These are phyloP conservation scores for Protostelium mycophagum DNA, from an alignment of 78 protist species.

Conservation along the genomic window DNA sequence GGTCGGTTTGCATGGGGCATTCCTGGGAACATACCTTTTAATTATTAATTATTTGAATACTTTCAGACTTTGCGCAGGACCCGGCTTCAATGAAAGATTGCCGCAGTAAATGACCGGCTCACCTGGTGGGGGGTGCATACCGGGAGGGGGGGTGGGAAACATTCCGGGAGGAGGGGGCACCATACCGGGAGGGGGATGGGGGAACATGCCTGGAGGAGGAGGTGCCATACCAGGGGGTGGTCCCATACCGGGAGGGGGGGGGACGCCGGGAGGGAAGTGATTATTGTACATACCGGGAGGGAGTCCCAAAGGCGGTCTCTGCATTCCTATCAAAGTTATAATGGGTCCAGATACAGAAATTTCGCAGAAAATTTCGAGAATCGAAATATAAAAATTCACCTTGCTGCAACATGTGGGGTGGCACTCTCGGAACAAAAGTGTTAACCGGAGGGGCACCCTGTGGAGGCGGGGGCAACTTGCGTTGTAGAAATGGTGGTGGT, in stretches of 20 bases:
- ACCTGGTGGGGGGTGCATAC: too few relatives aligned
- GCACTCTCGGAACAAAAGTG: not conserved
- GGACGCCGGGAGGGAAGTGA: not conserved
- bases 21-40: too few relatives aligned
- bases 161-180: not conserved
- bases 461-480: not conserved
- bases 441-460: not conserved
- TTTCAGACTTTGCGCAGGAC: too few relatives aligned
- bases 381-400: not conserved
- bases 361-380: not conserved
- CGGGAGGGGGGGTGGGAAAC: too few relatives aligned
- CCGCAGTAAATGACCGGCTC: too few relatives aligned
- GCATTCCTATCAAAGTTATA: too few relatives aligned
- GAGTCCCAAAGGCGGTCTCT: too few relatives aligned
- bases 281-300: not conserved
- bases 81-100: too few relatives aligned
- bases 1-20: too few relatives aligned
- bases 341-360: not conserved
- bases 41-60: too few relatives aligned
- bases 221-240: not conserved
- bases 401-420: too few relatives aligned
- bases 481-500: not conserved
- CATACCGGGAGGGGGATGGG: not conserved
- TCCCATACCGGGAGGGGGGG: not conserved
- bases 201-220: not conserved